These are phyloP conservation scores for Arthrobotrys sinensis DNA, from an alignment of 2,329 filamentous ascomycete species.

Conservation along the genomic window DNA sequence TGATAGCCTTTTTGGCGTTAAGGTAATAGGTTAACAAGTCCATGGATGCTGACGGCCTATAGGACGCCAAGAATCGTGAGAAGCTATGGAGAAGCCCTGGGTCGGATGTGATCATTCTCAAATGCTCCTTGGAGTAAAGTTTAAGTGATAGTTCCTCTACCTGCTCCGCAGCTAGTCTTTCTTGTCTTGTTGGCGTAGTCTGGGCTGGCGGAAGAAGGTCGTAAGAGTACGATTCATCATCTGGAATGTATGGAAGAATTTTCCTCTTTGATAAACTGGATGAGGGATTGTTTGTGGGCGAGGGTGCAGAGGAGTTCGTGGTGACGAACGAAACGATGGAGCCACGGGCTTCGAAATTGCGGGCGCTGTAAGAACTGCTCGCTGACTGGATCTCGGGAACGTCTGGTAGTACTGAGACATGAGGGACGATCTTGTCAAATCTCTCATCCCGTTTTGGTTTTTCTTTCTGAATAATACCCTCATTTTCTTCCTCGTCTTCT, in stretches of 20 bases:
- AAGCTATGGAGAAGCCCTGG: constrained; percentile 77
- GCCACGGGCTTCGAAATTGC: constrained; percentile 32
- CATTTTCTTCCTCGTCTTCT: constrained; percentile 18
- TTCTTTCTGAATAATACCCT: constrained; percentile 11
- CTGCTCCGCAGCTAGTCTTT: constrained; percentile 6
- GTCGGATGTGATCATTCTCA: constrained; percentile 77
- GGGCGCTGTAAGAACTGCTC: constrained; percentile 40
- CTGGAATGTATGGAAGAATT: constrained; percentile 51
- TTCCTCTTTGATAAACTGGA: constrained; percentile 29
- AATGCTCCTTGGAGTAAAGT: constrained; percentile 77
- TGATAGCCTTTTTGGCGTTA: constrained; percentile 79
- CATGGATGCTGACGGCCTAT: constrained; percentile 74
- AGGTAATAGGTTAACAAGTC: constrained; percentile 80
- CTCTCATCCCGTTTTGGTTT: constrained; percentile 17
- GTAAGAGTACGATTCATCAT: constrained; percentile 57
- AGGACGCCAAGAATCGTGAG: constrained; percentile 76
- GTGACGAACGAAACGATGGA: constrained; percentile 51
- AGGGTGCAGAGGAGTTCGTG: constrained; percentile 43
- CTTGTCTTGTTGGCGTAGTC: constrained; percentile 26
- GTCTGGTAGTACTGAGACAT: constrained; percentile 39
- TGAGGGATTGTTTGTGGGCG: constrained; percentile 21
- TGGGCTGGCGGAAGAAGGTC: constrained; percentile 62
- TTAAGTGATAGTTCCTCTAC: constrained; percentile 77
- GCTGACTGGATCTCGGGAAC: constrained; percentile 23
- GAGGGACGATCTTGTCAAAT: constrained; percentile 43